A percentile compares a stretch with the other conserved stretches of the same genome.
Evolutionary conservation across 768 basidiomycete species (phyloP).

Genomic region (Tephrocybe sp.): DNA sequence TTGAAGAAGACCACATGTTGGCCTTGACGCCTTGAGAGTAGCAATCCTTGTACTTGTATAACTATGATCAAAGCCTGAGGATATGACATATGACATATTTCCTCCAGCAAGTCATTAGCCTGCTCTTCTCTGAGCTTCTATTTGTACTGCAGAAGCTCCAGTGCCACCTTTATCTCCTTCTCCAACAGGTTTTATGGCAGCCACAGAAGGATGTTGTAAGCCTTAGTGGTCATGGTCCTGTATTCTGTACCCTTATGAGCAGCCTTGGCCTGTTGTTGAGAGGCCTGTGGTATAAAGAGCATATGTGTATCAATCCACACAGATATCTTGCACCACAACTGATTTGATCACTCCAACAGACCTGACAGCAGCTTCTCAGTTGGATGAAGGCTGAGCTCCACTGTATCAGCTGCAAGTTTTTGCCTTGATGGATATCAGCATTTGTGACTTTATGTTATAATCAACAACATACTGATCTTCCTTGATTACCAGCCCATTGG

Average conservation of each 20-base stretch:
- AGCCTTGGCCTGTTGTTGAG: not conserved
- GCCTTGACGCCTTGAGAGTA: not conserved
- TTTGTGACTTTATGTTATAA: not conserved
- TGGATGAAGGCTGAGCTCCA: not conserved
- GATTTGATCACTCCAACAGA: not conserved
- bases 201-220: not conserved
- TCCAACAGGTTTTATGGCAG: not conserved
- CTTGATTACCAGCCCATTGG: not conserved
- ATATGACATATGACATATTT: conserved; percentile 4
- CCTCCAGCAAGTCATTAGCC: not conserved
- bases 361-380: conserved; percentile 1
- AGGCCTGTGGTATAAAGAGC: not conserved
- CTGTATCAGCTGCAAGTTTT: not conserved
- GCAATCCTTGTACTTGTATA: conserved; percentile 13
- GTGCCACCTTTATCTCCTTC: not conserved
- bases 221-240: not conserved
- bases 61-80: conserved; percentile 2
- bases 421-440: not conserved
- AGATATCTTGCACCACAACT: not conserved
- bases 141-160: conserved; percentile 1
- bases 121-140: not conserved
- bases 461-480: conserved; percentile 4
- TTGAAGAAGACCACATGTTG: conserved; percentile 1
- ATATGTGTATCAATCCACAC: not conserved
- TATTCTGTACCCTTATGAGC: not conserved